phyloP scores from a whole-genome alignment of 1,284 basidiomycete genomes.

The Cryptococcus depauperatus region DNA sequence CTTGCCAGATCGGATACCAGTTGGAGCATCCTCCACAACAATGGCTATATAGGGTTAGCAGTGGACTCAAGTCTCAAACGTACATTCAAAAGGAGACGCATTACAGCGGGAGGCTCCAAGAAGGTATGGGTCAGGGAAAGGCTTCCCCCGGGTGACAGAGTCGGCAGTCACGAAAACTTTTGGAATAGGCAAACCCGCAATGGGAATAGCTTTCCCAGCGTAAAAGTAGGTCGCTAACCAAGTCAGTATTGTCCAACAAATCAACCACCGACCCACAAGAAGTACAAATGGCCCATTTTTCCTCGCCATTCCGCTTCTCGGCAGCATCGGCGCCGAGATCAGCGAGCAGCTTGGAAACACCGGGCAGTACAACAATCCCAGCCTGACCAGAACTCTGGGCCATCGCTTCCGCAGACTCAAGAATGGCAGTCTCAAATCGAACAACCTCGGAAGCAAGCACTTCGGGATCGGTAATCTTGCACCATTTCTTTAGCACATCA shows the following conservation, averaged over 20 bases:
- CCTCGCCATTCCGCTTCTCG: slow-evolving; percentile 34
- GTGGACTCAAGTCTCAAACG: slow-evolving; percentile 2
- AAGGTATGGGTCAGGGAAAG: slow-evolving; percentile 48
- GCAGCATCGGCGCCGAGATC: slow-evolving; percentile 33
- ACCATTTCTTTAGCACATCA: slow-evolving; percentile 44
- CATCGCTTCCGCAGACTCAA: slow-evolving; percentile 40
- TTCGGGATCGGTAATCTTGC: slow-evolving; percentile 38
- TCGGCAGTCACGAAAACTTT: slow-evolving; percentile 47
- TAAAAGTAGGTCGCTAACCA: slow-evolving; percentile 41
- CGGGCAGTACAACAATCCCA: slow-evolving; percentile 44
- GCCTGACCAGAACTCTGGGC: slow-evolving; percentile 24
- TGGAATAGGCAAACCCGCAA: slow-evolving; percentile 42
- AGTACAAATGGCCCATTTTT: slow-evolving; percentile 46
- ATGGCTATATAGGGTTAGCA: slow-evolving; percentile 19
- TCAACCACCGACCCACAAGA: slow-evolving; percentile 22
- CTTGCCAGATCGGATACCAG: slow-evolving; percentile 46
- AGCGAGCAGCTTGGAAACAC: slow-evolving; percentile 38
- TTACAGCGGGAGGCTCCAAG: slow-evolving; percentile 44
- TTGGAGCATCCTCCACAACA: slow-evolving; percentile 48
- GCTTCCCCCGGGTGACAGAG: slow-evolving; percentile 47
- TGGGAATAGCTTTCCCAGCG: slow-evolving; percentile 44
- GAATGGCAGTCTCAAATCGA: slow-evolving; percentile 44
- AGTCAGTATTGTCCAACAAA: too few relatives aligned
- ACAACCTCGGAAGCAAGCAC: slow-evolving; percentile 38
- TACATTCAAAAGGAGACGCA: slow-evolving; percentile 41